Conservation (phyloP, 768 basidiomycete genomes). For the Lactarius indigo region DNA sequence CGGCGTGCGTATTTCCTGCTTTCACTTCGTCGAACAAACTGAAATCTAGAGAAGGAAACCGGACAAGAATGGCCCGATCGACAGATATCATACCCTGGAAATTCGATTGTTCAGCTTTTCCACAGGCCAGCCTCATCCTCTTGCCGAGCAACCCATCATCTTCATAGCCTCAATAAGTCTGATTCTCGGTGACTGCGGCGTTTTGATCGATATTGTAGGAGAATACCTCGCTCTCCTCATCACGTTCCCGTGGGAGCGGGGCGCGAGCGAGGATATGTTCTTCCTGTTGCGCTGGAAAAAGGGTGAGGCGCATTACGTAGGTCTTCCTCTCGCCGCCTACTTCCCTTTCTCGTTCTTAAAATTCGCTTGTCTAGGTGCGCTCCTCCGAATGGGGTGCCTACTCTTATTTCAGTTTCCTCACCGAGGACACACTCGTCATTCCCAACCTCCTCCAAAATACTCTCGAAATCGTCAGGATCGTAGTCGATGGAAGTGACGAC, state of each 20-base stretch:
- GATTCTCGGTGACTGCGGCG: constrained; percentile 13
- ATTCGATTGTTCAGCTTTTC: constrained; percentile 22
- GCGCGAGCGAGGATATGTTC: constrained; percentile 22
- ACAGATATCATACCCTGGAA: constrained; percentile 13
- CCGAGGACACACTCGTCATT: constrained; percentile 29
- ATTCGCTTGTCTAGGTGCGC: constrained; percentile 10
- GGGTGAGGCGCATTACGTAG: constrained; percentile 26
- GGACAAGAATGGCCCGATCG: not conserved
- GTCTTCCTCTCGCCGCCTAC: constrained; percentile 15
- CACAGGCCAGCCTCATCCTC: constrained; percentile 21
- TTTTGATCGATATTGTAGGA: constrained; percentile 24
- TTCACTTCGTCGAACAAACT: not conserved
- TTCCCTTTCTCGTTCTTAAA: not conserved
- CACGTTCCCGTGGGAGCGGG: constrained; percentile 16
- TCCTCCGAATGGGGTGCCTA: constrained; percentile 23
- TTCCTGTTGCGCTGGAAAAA: constrained; percentile 31
- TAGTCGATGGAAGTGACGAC: constrained; percentile 5
- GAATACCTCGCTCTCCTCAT: constrained; percentile 21
- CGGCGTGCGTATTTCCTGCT: constrained; percentile 9
- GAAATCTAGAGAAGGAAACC: not conserved
- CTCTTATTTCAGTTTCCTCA: constrained; percentile 30
- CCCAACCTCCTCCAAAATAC: constrained; percentile 27
- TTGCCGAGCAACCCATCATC: constrained; percentile 16
- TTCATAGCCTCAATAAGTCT: constrained; percentile 12
- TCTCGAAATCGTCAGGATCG: constrained; percentile 27